Evolutionary conservation across 306 rosid species (phyloP), one percentile per base, ranked within the genome.

Genomic region (Sindora glabra): DNA sequence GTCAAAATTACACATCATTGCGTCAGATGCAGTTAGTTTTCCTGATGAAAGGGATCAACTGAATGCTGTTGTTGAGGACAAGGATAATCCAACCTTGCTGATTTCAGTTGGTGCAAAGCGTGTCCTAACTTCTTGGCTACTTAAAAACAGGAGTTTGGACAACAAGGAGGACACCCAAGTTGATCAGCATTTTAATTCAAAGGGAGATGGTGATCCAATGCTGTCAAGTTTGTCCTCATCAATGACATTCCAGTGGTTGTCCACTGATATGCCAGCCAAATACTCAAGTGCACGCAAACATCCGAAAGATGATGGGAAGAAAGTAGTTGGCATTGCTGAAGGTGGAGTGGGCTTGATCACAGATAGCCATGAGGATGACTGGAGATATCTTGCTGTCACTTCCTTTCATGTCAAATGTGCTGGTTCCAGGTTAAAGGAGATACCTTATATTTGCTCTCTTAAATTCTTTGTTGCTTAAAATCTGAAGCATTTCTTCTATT

Each of bases 51-150:
- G 24, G 53, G 63, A 59, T 19, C 67, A 38, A 52, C 51, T 60
- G 25, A 30, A 57, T 58, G 67, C 58, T 55, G 55, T 52, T 61
- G 58, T n/a, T 34, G 85, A 62, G 59, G 70, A 66, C 47, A 65
- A 48, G 49, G 90, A 86, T 62, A 72, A 62, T 64, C 90, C 83
- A 45, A 64, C 63, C 61, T 72, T 89, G 51, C 77, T 92, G 51
- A 86, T 92, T 71, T 92, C 99, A 39, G 90, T 87, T 47, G 99
- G 96, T 79, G 99, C 99, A 32, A 89, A 89, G 82, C 95, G 95
- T 46, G 99, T 92, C 37, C 72, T 89, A 68, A 92, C 99, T 65
- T 79, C 90, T 68, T 92, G 99, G 99, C 69, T 89, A 33, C 84
- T 82, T 48, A 88, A 85, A 77, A 71, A 34, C 70, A 70, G 72